Evolutionary conservation across 2,329 filamentous ascomycete species (phyloP).

Genomic region (Bipolaris gigantea): DNA sequence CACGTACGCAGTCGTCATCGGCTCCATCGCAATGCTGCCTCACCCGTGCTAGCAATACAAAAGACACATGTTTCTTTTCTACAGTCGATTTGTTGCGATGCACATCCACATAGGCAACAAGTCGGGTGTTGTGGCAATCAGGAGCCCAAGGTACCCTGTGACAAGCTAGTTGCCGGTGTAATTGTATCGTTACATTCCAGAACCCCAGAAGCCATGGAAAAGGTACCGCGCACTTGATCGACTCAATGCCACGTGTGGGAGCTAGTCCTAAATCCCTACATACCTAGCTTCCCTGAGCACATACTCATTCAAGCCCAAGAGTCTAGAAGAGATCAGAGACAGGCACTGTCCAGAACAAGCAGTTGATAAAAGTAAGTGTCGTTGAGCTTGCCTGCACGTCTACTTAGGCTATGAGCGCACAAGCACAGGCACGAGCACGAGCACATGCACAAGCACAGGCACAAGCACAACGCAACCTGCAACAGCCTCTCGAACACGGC

Average conservation of each 20-base stretch:
- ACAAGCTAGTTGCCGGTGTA: neutral
- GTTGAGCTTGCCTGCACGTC: too few species aligned
- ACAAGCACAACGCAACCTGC: neutral
- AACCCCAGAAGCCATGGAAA: neutral
- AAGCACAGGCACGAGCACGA: too few species aligned
- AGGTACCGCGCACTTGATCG: neutral
- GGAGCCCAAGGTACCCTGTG: neutral
- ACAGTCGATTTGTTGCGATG: neutral
- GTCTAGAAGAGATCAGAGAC: neutral
- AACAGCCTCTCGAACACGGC: too few species aligned
- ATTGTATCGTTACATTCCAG: neutral
- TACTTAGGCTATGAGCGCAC: neutral
- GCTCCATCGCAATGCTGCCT: too few species aligned
- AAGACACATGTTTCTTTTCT: neutral
- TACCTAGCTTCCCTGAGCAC: neutral
- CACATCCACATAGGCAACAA: neutral
- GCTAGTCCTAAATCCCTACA: too few species aligned
- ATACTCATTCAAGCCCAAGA: neutral
- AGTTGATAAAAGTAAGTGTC: neutral
- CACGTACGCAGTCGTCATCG: too few species aligned
- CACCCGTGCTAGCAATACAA: neutral
- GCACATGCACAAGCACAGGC: too few species aligned
- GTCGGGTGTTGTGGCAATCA: neutral
- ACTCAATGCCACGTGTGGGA: neutral
- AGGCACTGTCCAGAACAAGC: neutral